Base-by-base conservation (phyloP, 2,329 filamentous ascomycete genomes). In the Zasmidium citrigriseum region DNA sequence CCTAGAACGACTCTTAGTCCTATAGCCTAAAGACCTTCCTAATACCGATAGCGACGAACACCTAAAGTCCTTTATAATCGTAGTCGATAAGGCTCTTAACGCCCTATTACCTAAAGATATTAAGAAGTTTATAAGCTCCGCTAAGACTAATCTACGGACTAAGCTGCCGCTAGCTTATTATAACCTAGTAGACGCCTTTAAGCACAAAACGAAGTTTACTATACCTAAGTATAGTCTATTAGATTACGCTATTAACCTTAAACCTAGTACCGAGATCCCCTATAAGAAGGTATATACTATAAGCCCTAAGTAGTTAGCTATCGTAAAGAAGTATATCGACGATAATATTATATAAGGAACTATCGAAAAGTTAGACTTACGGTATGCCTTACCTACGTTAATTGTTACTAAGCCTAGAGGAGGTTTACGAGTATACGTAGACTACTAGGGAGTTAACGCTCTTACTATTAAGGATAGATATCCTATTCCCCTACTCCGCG, bases 401-500 rank as follows among this genome's bases (percentile, higher is more conserved):
- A 25, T 58, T 2, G 44, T 57, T 21, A 38, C 21, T 9, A 57
- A 57, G 29, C 55, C 20, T 5, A 18, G 44, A 3, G n/a, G 46
- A 9, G 27, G 50, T 1, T 29, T 58, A 38, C 34, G 34, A 1
- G 7, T 54, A 3, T 54, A 23, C 20, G 25, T 54, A 1, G 21
- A 58, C 18, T 58, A 58, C 16, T 2, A 29, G 2, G 50, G 14
- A 2, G 23, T 58, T 21, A 58, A 58, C 20, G 29, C 18, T 1
- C 3, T 58, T 4, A 58, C 23, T 4, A 29, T 49, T 22, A 58
- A 58, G 51, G 46, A 48, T 22, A 4, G 50, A 7, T 58, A 58
- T 3, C 46, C 50, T 2, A 54, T 58, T 3, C 55, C 45, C 0
- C n/a, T 54, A 2, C 48, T 58, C 16, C 23, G 45, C 5, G 50